Conservation (phyloP, 1,284 basidiomycete genomes). For the Moesziomyces antarcticus region DNA sequence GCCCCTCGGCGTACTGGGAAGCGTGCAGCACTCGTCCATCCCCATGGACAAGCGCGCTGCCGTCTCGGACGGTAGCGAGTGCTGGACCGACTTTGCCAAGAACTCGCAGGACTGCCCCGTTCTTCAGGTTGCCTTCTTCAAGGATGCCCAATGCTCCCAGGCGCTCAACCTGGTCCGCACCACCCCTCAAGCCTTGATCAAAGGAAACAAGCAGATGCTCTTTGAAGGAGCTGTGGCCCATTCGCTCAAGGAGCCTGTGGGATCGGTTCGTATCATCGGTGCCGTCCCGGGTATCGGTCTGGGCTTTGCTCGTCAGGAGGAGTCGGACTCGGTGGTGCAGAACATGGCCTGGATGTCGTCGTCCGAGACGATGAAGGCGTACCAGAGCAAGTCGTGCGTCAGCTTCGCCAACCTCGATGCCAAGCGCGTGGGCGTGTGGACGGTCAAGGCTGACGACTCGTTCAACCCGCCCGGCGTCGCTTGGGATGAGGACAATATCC, state of each 20-base stretch:
- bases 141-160: constrained; percentile 14
- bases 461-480: constrained; percentile 23
- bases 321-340: constrained; percentile 30
- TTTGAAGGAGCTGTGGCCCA: constrained; percentile 25
- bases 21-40: constrained; percentile 5
- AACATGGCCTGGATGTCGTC: constrained; percentile 38
- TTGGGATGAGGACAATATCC: constrained; percentile 39
- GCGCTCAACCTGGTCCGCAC: constrained; percentile 10
- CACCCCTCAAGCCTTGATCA: constrained; percentile 3
- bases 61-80: constrained; percentile 8
- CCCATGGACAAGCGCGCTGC: constrained; percentile 21
- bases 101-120: constrained; percentile 22
- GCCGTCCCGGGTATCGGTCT: constrained; percentile 25
- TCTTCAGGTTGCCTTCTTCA: constrained; percentile 29
- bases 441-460: constrained; percentile 1
- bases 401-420: constrained; percentile 28
- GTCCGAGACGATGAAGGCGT: constrained; percentile 10
- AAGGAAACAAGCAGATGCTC: constrained; percentile 32
- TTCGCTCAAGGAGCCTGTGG: constrained; percentile 11
- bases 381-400: constrained; percentile 17
- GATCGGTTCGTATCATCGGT: constrained; percentile 30
- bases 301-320: constrained; percentile 26
- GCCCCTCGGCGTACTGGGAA: constrained; percentile 8
- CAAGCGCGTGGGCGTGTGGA: constrained; percentile 10
- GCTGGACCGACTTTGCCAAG: constrained; percentile 21